Conservation (phyloP, 805 yeast genomes). For the Sugiyamaella chiloensis region DNA sequence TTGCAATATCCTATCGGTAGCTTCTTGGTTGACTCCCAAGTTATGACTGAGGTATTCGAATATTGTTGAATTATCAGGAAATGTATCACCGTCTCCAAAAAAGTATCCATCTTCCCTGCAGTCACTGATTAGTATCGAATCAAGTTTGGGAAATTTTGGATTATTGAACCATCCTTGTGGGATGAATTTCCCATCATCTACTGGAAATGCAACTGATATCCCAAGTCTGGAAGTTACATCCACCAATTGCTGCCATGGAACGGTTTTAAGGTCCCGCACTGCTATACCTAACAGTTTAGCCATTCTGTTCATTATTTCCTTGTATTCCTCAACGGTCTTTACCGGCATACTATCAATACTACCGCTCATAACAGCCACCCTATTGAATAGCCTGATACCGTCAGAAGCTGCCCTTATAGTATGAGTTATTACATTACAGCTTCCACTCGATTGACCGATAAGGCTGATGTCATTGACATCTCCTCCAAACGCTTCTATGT, state of each 20-base stretch:
- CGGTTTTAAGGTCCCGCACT: conserved; percentile 22
- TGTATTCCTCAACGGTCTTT: conserved; percentile 22
- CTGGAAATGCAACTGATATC: conserved; percentile 26
- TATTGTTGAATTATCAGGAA: not conserved
- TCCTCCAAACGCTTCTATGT: conserved; percentile 47
- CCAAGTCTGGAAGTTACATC: conserved; percentile 25
- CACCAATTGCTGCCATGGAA: conserved; percentile 27
- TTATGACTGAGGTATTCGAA: not conserved
- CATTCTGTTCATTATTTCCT: conserved; percentile 15
- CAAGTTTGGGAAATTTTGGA: conserved; percentile 16
- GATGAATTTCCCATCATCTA: conserved; percentile 28
- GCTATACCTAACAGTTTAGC: conserved; percentile 17
- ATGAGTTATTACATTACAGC: conserved; percentile 42
- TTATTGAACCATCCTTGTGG: conserved; percentile 22
- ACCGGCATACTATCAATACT: conserved; percentile 25
- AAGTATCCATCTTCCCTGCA: conserved; percentile 30
- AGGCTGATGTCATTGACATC: conserved; percentile 42
- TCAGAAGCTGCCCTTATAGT: conserved; percentile 16
- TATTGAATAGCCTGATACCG: conserved; percentile 22
- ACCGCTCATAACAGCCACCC: conserved; percentile 31
- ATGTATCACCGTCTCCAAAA: conserved; percentile 13
- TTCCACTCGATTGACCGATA: conserved; percentile 50
- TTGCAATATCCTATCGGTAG: conserved; percentile 14
- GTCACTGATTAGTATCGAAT: conserved; percentile 29
- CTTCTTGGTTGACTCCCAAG: conserved; percentile 9